A percentile compares a stretch with the other conserved stretches of the same genome.
Conservation (phyloP, 2,329 filamentous ascomycete genomes). For the Aspergillus ochraceus region DNA sequence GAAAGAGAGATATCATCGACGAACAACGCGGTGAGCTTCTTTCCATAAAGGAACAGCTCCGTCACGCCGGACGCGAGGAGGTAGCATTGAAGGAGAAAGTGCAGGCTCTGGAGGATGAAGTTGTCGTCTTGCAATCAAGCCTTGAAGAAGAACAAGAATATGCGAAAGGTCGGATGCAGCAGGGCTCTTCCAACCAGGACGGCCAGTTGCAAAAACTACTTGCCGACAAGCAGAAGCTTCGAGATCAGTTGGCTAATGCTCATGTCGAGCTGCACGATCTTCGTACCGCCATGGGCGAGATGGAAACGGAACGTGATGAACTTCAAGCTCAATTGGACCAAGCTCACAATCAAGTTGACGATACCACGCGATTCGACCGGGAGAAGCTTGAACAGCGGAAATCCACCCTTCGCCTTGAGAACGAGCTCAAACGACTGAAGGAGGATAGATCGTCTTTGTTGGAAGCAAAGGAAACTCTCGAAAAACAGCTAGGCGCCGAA, state of each 20-base stretch:
- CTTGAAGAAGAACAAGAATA: conserved; percentile 66
- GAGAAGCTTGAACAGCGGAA: conserved; percentile 69
- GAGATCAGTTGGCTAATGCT: conserved; percentile 62
- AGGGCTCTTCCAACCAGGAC: conserved; percentile 60
- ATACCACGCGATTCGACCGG: conserved; percentile 63
- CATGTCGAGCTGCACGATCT: conserved; percentile 62
- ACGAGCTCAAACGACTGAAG: conserved; percentile 63
- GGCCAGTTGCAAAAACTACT: conserved; percentile 57
- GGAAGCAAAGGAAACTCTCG: conserved; percentile 59
- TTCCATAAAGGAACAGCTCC: conserved; percentile 66
- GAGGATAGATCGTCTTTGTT: conserved; percentile 62
- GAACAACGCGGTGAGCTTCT: conserved; percentile 67
- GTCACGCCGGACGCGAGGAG: conserved; percentile 65
- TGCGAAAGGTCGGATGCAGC: conserved; percentile 57
- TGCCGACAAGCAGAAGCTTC: conserved; percentile 63
- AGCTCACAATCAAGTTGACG: conserved; percentile 55
- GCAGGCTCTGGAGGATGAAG: conserved; percentile 70
- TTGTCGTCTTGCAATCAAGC: conserved; percentile 69
- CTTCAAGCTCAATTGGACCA: conserved; percentile 61
- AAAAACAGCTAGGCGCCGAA: conserved; percentile 65
- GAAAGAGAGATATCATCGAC: conserved; percentile 65
- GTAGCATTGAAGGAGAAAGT: conserved; percentile 64
- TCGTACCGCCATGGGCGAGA: conserved; percentile 57
- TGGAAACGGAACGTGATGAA: conserved; percentile 67
- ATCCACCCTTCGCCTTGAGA: conserved; percentile 66